Conservation (phyloP, 148 eudicot species). For the Heliosperma pusillum region DNA sequence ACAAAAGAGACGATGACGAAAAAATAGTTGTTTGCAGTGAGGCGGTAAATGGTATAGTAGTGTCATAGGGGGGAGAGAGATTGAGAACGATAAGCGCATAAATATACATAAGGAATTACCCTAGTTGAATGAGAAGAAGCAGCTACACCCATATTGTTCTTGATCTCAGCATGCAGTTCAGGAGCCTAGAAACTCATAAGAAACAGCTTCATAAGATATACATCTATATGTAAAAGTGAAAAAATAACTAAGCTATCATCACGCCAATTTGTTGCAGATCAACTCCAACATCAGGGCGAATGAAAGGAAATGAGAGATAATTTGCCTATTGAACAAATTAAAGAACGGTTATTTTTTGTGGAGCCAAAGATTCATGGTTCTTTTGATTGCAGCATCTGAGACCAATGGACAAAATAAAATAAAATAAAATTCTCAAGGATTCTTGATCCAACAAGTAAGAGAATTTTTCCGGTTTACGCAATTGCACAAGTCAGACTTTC, state of each 20-base stretch:
- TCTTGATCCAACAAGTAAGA: neutral
- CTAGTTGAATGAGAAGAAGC: too few species aligned
- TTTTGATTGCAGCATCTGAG: neutral
- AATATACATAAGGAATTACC: too few species aligned
- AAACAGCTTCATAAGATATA: slow-evolving; percentile 12
- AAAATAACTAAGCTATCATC: neutral
- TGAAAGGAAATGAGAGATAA: neutral
- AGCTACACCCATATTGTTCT: slow-evolving; percentile 15
- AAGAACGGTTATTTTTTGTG: neutral
- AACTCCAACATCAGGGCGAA: neutral
- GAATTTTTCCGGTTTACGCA: too few species aligned
- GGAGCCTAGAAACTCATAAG: slow-evolving; percentile 29
- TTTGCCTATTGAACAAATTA: neutral
- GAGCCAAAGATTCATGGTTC: neutral
- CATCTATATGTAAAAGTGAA: neutral
- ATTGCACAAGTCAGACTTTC: too few species aligned
- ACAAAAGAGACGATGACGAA: neutral
- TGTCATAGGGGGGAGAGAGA: too few species aligned
- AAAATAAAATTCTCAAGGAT: neutral
- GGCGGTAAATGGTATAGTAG: too few species aligned
- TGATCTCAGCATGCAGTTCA: slow-evolving; percentile 37
- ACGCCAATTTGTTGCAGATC: neutral
- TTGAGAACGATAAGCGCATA: too few species aligned
- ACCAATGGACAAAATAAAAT: neutral
- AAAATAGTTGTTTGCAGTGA: too few species aligned